Evolutionary conservation across 2,329 filamentous ascomycete genomes (phyloP), one percentile per base, ranked within the genome.

Genomic region (Fusarium nodosum): DNA sequence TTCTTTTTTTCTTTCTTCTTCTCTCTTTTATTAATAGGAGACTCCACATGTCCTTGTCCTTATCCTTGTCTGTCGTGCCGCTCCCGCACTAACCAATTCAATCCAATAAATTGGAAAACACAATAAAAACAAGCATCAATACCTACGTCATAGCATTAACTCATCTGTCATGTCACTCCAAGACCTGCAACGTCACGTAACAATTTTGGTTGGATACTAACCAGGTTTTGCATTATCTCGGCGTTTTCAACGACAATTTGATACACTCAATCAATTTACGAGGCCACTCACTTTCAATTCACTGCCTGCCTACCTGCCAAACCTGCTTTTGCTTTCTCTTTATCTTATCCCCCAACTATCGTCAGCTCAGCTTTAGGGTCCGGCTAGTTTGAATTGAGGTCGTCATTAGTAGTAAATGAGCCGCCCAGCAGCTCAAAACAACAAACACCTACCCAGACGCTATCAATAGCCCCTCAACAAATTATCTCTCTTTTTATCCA

Each of bases 121-220:
- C 11, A 8, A n/a, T 9, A 42, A 42, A 24, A 51, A 39, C 48
- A 51, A 51, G 48, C 48, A 24, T 51, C 48, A 2, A 57, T 52
- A 70, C 67, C 67, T 70, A 70, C 67, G 67, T 70, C 67, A 71
- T 70, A 39, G 31, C 33, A 54, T 64, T 18, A 45, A 24, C 44
- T 22, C 46, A 54, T 53, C 34, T 44, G 41, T 44, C 41, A 52
- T 58, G 64, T 67, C 48, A 57, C 62, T 54, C 28, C 41, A 36
- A 46, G 33, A 36, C 33, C 39, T 46, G 41, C 24, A 39, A 54
- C 66, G 56, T 52, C 65, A 68, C 42, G 36, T 44, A 63, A 52
- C 39, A 42, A 36, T 31, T 44, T 30, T 60, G 60, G 51, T 64
- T 64, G 60, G 60, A 28, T 54, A 39, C 36, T 36, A 22, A 51